phyloP scores from a whole-genome alignment of 352 stramenopile species.

The Thalassiosira livingstoniorum region DNA sequence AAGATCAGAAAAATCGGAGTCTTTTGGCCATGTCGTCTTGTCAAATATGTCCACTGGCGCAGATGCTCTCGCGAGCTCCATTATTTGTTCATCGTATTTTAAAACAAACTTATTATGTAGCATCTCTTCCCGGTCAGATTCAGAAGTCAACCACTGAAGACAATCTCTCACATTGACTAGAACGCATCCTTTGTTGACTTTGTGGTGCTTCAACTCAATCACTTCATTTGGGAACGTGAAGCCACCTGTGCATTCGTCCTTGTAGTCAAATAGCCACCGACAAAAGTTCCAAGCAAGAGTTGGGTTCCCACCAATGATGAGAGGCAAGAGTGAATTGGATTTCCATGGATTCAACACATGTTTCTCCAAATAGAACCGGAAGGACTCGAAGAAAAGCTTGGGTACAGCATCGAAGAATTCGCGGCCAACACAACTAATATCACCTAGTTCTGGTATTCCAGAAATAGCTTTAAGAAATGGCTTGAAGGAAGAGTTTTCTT shows the following conservation, averaged over 20 bases:
- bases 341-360: not conserved
- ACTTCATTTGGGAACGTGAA: not conserved
- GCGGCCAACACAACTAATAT: not conserved
- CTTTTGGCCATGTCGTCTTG: constrained; percentile 9
- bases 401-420: not conserved
- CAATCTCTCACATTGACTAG: not conserved
- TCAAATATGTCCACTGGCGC: constrained; percentile 20
- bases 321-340: not conserved
- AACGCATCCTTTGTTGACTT: not conserved
- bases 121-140: not conserved
- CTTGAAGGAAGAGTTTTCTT: not conserved
- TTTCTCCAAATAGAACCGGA: not conserved
- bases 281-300: not conserved
- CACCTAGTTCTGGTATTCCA: not conserved
- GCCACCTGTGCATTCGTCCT: not conserved
- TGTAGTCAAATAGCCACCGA: not conserved
- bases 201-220: not conserved
- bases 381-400: not conserved
- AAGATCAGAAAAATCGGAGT: not conserved
- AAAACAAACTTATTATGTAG: constrained; percentile 8
- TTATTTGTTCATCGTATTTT: not conserved
- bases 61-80: not conserved
- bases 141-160: not conserved
- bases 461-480: constrained; percentile 2
- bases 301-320: not conserved